phyloP scores from a whole-genome alignment of 2,329 filamentous ascomycete species.

The Diplodia mutila region DNA sequence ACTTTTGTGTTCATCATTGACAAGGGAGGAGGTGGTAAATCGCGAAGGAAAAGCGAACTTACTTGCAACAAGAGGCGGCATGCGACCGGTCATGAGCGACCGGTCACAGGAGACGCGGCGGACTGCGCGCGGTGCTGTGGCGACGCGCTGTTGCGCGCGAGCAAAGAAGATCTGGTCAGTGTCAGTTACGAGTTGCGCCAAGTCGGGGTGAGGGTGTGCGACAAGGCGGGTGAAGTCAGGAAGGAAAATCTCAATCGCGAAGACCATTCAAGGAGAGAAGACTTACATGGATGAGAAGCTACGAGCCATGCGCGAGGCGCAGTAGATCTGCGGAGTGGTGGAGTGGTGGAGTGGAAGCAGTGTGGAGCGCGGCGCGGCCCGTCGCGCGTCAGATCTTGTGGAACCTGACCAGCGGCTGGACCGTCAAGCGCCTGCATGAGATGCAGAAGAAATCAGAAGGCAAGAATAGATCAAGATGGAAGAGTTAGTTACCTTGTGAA shows the following conservation, averaged over 20 bases:
- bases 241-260: not conserved
- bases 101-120: not conserved
- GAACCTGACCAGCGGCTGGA: not conserved
- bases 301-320: not conserved
- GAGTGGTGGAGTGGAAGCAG: not conserved
- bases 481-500: not conserved
- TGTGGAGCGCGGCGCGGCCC: not conserved
- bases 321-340: not conserved
- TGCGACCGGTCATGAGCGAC: not conserved
- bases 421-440: not conserved
- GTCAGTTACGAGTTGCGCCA: not conserved
- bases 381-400: not conserved
- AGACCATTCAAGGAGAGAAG: not conserved
- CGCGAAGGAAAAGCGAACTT: not conserved
- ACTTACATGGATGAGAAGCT: not conserved
- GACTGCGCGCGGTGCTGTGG: not conserved
- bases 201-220: not conserved
- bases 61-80: not conserved
- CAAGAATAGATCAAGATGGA: accelerated
- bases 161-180: not conserved
- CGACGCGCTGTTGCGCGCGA: not conserved
- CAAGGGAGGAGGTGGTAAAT: not conserved
- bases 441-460: not conserved
- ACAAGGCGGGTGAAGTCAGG: not conserved
- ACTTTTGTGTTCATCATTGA: not conserved